Conservation (phyloP, 805 yeast species). For the Pichia sporocuriosa region DNA sequence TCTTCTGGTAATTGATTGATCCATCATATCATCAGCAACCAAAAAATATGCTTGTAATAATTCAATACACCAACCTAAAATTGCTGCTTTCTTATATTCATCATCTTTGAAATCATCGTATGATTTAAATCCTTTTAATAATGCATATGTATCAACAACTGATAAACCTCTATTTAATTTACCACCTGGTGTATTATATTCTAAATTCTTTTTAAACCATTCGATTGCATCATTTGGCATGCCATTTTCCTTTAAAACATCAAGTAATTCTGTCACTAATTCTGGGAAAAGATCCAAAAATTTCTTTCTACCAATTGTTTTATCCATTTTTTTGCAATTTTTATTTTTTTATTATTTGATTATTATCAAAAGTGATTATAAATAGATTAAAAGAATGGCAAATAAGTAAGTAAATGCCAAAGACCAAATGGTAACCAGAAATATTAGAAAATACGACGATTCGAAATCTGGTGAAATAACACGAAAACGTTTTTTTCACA, state of each 20-base stretch:
- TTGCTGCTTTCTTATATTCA: constrained; percentile 78
- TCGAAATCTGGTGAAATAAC: no score
- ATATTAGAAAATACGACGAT: no score
- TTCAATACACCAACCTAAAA: constrained; percentile 94
- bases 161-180: constrained; percentile 94
- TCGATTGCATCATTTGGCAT: constrained; percentile 80
- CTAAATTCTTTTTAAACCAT: constrained; percentile 71
- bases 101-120: constrained; percentile 50
- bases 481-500: neutral
- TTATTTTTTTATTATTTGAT: no score
- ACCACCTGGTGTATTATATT: constrained; percentile 94
- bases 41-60: constrained; percentile 92
- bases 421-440: no score
- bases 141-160: constrained; percentile 85
- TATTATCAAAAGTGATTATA: no score
- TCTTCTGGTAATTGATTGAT: constrained; percentile 89
- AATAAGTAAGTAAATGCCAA: no score
- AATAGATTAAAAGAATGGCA: no score
- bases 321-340: constrained; percentile 32
- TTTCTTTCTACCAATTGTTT: constrained; percentile 40
- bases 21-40: constrained; percentile 99
- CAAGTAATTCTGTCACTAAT: constrained; percentile 67
- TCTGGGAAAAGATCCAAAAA: constrained; percentile 67
- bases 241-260: constrained; percentile 56
- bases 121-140: constrained; percentile 58